Evolutionary conservation across 2,329 filamentous ascomycete genomes (phyloP), one percentile per base, ranked within the genome.

Genomic region (Fusarium setosum): DNA sequence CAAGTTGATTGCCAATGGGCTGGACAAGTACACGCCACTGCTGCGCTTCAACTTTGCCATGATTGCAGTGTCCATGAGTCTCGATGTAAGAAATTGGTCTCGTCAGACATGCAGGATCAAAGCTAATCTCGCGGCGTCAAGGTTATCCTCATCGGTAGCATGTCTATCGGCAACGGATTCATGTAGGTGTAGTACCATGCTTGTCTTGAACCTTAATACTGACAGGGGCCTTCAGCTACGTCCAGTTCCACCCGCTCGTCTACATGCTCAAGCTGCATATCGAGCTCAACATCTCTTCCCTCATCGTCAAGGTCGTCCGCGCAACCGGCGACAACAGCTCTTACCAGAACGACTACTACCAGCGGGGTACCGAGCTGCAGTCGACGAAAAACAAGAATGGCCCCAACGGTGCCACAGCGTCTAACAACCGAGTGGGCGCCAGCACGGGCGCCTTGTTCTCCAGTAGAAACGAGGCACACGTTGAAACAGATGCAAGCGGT

Each of bases 21-120:
- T 85, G 2, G 77, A 77, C 5, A 84, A 85, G 64, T 85, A 84
- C 63, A 77, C 78, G 55, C 72, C 75, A n/a, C 74, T 85, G 15
- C 77, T 82, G 23, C 73, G 73, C 18, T 73, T 73, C 49, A 75
- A 74, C 12, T 23, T 74, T 6, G 20, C 32, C 10, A 72, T 75
- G 66, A 68, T 74, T 21, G 53, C 24, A 1, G 12, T 75, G 1
- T 75, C 73, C 0, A 67, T 75, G 50, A 60, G 60, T 8, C 50
- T 75, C 8, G 73, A 74, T 44, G 42, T 70, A 51, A 45, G 57
- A 24, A 12, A 20, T 17, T n/a, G 32, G 38, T 29, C n/a, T n/a
- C n/a, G n/a, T 37, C 23, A 10, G n/a, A 18, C n/a, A 23, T 29
- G 18, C 29, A 44, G 23, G 11, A 29, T 51, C 18, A 11, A 48